Evolutionary conservation across 2,329 filamentous ascomycete genomes (phyloP), one percentile per base, ranked within the genome.

Genomic region (Penicillium psychrosexuale): DNA sequence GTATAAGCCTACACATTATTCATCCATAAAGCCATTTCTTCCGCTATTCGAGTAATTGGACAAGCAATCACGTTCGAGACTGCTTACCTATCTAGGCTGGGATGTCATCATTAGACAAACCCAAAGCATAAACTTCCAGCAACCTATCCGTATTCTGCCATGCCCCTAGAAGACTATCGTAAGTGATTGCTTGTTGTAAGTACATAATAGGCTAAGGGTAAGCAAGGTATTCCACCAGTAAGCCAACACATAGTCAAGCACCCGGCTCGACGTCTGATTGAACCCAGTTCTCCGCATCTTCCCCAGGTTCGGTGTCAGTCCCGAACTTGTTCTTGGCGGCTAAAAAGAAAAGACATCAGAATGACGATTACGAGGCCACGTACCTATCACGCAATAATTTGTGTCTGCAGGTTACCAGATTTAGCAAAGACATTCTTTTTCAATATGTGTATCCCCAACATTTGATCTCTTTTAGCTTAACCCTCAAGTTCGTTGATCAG

Each of bases 161-260:
- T 15, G 28, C n/a, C 22, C n/a, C 17, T 8, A 45, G 42, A 33
- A 22, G n/a, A 22, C 17, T 12, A 24, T n/a, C 28, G 8, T 33
- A 45, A 12, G 28, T 45, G 43, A 45, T 17, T 45, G 11, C 19
- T 15, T 24, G 28, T 8, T n/a, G 19, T 9, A 33, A 45, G 8
- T 11, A 45, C 13, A 22, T 13, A 15, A 24, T 24, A 7, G 19
- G 13, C 15, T 33, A n/a, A 24, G 17, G 43, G 43, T 33, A 33
- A 45, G 34, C 24, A 45, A 33, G 43, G 17, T 17, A 45, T 45
- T n/a, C 43, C 17, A 45, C 7, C 28, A 44, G 43, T 15, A 45
- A 45, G 43, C 43, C 17, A 22, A 22, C 1, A 45, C 22, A 33
- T 65, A 61, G 27, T 64, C 24, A 30, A 17, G 19, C 13, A 24